A percentile compares a stretch with the other conserved stretches of the same genome.
phyloP scores from a whole-genome alignment of 2,329 filamentous ascomycete species.

The Trematosphaeria pertusa region DNA sequence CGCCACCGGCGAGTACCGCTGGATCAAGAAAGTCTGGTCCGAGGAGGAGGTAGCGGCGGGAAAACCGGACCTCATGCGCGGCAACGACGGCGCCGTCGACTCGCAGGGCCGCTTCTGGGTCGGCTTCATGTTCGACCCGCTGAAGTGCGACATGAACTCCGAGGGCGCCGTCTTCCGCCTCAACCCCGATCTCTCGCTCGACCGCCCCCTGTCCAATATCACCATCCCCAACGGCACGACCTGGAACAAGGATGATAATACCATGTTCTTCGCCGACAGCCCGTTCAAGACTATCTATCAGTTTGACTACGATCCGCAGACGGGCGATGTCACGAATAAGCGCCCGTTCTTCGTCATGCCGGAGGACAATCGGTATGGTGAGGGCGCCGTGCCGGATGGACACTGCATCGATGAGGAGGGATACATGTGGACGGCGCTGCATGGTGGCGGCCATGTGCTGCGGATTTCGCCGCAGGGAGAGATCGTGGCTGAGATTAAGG shows the following conservation, averaged over 20 bases:
- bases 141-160: conserved; percentile 60
- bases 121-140: conserved; percentile 84
- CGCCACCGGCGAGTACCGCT: conserved; percentile 60
- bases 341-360: conserved; percentile 76
- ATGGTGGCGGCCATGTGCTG: conserved; percentile 77
- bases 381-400: conserved; percentile 72
- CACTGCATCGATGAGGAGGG: conserved; percentile 84
- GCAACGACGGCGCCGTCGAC: conserved; percentile 85
- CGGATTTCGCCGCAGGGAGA: conserved; percentile 74
- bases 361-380: conserved; percentile 57
- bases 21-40: conserved; percentile 64
- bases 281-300: conserved; percentile 72
- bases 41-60: conserved; percentile 54
- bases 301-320: conserved; percentile 74
- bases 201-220: conserved; percentile 67
- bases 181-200: conserved; percentile 65
- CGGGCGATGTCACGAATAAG: conserved; percentile 70
- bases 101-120: conserved; percentile 83
- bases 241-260: conserved; percentile 76
- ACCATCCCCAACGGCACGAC: conserved; percentile 85
- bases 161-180: conserved; percentile 74
- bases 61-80: conserved; percentile 62
- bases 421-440: conserved; percentile 89
- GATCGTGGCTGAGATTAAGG: conserved; percentile 74
- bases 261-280: conserved; percentile 85